Evolutionary conservation across 2,329 filamentous ascomycete species (phyloP), one percentile per base, ranked within the genome.

Genomic region (Fusarium staphyleae): DNA sequence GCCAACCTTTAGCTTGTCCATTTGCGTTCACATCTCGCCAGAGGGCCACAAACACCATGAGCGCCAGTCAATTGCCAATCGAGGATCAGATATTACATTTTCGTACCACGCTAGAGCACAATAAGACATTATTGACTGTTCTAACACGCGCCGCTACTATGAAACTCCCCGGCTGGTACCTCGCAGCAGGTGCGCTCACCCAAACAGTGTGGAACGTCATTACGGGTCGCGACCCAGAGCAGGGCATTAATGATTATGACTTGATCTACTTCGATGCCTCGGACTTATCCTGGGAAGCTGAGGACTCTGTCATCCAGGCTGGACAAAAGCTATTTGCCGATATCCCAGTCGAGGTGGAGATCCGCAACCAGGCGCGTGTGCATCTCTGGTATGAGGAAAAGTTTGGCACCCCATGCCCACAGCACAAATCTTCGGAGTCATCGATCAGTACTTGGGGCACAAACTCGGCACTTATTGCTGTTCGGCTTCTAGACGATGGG

Each of bases 151-250:
- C 68, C 2, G 48, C 53, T 2, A 52, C 57, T 2, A 65, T 73
- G 16, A 39, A 63, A 13, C 56, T 73, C 8, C 69, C 71, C 1
- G 69, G 70, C 42, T 73, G 71, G 71, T 73, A 74, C 34, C 66
- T 74, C n/a, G 72, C 72, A 2, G 72, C 68, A 1, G 72, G 72
- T 22, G 63, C 70, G 15, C 50, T 74, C 34, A 74, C 73, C 2
- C 73, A 75, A 24, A 74, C 73, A 0, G 70, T 75, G n/a, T 74
- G 73, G 73, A 75, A 75, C 47, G 53, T 63, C 13, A 53, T 71
- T 11, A 69, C 69, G 3, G 39, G 52, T 6, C 54, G 66, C 5
- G 60, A 67, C 3, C 62, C 73, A 0, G 67, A 72, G 7, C 67
- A 63, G 0, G 72, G 73, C 34, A 75, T 75, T 43, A 39, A 62